These are phyloP conservation scores for Apiospora koreana DNA, from an alignment of 2,329 filamentous ascomycete species.

Conservation along the genomic window DNA sequence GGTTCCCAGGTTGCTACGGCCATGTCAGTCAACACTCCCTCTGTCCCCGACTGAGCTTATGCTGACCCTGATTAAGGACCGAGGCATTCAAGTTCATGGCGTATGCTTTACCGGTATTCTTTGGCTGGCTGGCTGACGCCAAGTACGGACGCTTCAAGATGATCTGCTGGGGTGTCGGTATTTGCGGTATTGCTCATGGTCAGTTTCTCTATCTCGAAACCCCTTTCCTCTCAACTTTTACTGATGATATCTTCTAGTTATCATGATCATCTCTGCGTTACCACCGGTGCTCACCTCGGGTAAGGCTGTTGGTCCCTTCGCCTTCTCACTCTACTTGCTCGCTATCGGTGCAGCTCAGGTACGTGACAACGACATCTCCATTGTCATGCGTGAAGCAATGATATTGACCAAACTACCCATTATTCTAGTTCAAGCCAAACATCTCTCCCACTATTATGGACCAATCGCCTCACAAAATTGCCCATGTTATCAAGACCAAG, in stretches of 20 bases:
- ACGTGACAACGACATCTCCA: background rate
- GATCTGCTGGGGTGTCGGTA: slow-evolving; percentile 31
- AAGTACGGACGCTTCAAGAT: slow-evolving; percentile 22
- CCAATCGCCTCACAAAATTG: slow-evolving; percentile 59
- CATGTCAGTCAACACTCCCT: background rate
- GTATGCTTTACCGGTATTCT: slow-evolving; percentile 15
- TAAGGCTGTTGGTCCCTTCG: slow-evolving; percentile 52
- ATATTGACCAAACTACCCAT: background rate
- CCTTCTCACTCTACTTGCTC: slow-evolving; percentile 60
- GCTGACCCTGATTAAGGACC: background rate
- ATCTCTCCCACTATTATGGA: slow-evolving; percentile 71
- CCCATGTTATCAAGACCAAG: slow-evolving; percentile 50
- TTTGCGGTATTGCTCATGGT: slow-evolving; percentile 36
- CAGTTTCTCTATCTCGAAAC: background rate
- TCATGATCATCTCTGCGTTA: slow-evolving; percentile 35
- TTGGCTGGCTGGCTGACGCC: background rate
- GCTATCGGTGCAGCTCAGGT: slow-evolving; percentile 57
- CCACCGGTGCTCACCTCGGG: slow-evolving; percentile 44
- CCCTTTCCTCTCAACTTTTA: background rate
- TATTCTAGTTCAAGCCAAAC: slow-evolving; percentile 68
- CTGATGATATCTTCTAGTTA: slow-evolving; percentile 16
- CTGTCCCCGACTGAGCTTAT: background rate
- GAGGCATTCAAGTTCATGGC: slow-evolving; percentile 16
- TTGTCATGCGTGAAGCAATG: background rate
- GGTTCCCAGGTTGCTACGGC: background rate